Conservation (phyloP, 495 filamentous ascomycete species). For the Daldinia caldariorum region DNA sequence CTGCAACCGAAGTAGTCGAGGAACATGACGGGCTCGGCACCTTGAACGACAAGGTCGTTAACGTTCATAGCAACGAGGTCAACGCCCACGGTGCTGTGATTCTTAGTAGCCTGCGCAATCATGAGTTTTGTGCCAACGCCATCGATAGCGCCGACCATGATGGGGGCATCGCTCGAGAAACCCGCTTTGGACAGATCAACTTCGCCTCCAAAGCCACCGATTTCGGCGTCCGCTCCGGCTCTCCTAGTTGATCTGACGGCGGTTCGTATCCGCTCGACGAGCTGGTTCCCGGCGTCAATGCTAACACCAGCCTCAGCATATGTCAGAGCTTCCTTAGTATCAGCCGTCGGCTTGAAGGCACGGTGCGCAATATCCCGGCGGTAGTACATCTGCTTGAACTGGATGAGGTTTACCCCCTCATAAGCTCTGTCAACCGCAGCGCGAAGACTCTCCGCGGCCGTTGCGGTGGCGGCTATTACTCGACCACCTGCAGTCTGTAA, state of each 20-base stretch:
- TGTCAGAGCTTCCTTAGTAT: constrained; percentile 71
- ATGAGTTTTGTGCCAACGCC: constrained; percentile 97
- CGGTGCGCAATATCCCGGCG: constrained; percentile 91
- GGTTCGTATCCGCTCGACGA: constrained; percentile 88
- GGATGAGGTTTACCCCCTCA: constrained; percentile 75
- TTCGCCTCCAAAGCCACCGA: constrained; percentile 94
- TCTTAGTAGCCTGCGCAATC: constrained; percentile 85
- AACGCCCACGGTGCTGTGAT: constrained; percentile 93
- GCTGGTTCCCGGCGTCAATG: constrained; percentile 89
- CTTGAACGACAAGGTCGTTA: constrained; percentile 95
- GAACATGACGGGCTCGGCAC: constrained; percentile 92
- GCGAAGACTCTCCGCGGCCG: constrained; percentile 72
- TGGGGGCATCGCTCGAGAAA: constrained; percentile 72
- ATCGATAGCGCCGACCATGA: constrained; percentile 89
- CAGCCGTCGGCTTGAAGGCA: constrained; percentile 57
- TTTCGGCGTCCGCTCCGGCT: constrained; percentile 86
- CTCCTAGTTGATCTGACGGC: constrained; percentile 81
- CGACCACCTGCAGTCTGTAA: constrained; percentile 84
- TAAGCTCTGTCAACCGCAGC: constrained; percentile 88
- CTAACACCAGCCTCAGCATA: constrained; percentile 94
- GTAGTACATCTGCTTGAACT: constrained; percentile 91
- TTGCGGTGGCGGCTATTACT: constrained; percentile 88
- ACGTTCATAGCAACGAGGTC: constrained; percentile 99
- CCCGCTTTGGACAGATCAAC: constrained; percentile 83
- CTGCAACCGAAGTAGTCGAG: constrained; percentile 95